Percentiles rank a stretch among this genome's conserved stretches.
Evolutionary conservation across 2,329 filamentous ascomycete species (phyloP).

Genomic region (Aspergillus versicolor): DNA sequence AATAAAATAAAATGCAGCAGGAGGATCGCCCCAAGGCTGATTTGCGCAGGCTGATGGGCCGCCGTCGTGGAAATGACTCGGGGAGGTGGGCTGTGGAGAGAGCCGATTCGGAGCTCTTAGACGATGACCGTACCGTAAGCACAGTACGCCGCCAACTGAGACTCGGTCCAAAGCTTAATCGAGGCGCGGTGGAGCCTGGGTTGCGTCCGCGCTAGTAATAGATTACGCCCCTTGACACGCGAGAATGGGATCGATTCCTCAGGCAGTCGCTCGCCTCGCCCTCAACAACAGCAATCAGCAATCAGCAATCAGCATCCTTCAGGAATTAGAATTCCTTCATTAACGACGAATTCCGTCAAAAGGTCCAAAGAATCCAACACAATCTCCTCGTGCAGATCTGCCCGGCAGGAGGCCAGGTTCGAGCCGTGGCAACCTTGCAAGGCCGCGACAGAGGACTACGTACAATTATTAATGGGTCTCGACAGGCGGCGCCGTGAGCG

Average conservation of each 20-base stretch:
- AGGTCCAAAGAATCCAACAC: background rate
- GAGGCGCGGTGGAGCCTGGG: conserved; percentile 16
- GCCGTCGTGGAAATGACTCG: conserved; percentile 15
- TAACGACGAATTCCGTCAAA: too few relatives aligned
- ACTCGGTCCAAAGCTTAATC: conserved; percentile 28
- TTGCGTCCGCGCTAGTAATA: background rate
- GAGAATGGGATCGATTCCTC: background rate
- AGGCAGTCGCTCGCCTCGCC: background rate
- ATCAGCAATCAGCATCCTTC: too few relatives aligned
- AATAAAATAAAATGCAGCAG: conserved; percentile 3
- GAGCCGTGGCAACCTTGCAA: conserved; percentile 8
- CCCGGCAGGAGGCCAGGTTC: background rate
- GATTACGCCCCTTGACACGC: background rate
- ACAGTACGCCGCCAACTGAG: conserved; percentile 17
- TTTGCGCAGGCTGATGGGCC: conserved; percentile 14
- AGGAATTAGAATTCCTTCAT: too few relatives aligned
- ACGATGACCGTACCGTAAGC: background rate
- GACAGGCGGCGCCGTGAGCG: background rate
- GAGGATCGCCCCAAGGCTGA: conserved; percentile 15
- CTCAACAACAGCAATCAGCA: too few relatives aligned
- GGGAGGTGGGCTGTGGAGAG: conserved; percentile 10
- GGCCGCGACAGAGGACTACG: background rate
- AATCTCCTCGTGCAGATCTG: conserved; percentile 25
- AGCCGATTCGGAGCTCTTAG: conserved; percentile 8
- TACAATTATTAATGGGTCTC: conserved; percentile 10